Evolutionary conservation across 768 basidiomycete genomes (phyloP).

Genomic region (Favolaschia claudopus): DNA sequence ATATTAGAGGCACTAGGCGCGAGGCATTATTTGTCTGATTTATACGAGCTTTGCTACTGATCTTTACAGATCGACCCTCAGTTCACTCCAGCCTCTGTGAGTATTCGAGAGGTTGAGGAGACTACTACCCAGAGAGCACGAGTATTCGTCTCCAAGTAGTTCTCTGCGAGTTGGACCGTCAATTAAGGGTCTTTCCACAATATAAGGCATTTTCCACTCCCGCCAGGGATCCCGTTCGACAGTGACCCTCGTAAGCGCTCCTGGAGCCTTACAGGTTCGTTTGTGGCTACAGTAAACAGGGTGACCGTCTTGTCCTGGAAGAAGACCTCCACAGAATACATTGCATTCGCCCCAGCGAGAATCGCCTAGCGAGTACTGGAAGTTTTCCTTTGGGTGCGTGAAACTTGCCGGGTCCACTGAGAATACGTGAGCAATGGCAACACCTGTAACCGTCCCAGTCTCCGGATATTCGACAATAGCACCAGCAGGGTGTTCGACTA

Average conservation of each 20-base stretch:
- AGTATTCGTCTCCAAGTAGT: too few species aligned
- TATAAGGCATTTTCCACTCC: neutral
- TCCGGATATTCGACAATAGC: conserved; percentile 13
- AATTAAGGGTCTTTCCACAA: neutral
- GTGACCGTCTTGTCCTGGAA: neutral
- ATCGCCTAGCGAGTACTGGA: conserved; percentile 11
- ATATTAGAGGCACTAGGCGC: too few species aligned
- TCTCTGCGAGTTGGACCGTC: too few species aligned
- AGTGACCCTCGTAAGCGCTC: too few species aligned
- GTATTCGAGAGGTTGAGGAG: too few species aligned
- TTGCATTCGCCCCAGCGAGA: neutral
- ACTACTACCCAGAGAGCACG: too few species aligned
- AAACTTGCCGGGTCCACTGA: neutral
- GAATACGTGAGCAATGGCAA: conserved; percentile 4
- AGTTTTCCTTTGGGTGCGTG: conserved; percentile 7
- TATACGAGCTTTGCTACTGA: too few species aligned
- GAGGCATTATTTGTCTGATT: too few species aligned
- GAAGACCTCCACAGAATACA: neutral
- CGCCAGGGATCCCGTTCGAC: too few species aligned
- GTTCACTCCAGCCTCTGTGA: too few species aligned
- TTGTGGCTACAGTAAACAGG: neutral
- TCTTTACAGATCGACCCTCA: too few species aligned
- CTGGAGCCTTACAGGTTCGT: too few species aligned
- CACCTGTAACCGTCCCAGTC: neutral
- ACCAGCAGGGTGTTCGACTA: conserved; percentile 2